Evolutionary conservation across 208 protist genomes (phyloP).

Genomic region (Angomonas ambiguus): DNA sequence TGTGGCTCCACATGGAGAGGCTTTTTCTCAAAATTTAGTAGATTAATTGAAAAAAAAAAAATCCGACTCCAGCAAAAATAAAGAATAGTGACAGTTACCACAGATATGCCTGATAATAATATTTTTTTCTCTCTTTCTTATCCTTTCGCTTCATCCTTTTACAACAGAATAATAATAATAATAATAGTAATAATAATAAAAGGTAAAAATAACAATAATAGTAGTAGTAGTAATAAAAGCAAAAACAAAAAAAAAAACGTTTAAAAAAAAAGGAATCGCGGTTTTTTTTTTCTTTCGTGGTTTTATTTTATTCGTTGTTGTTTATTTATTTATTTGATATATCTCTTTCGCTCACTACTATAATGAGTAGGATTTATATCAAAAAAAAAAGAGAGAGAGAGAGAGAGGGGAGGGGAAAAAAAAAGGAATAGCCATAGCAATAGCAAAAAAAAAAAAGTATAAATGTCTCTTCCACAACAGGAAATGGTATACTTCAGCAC

Average conservation of each 20-base stretch:
- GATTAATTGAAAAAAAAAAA: neutral
- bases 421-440: neutral
- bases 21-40: too few relatives aligned
- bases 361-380: neutral
- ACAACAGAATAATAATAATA: neutral
- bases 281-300: neutral
- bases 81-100: neutral
- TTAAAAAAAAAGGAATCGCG: too few relatives aligned
- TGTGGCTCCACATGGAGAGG: too few relatives aligned
- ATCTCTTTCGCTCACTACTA: neutral
- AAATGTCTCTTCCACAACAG: too few relatives aligned
- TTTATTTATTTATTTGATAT: neutral
- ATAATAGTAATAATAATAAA: neutral
- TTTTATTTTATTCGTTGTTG: neutral
- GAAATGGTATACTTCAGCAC: too few relatives aligned
- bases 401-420: slow-evolving; percentile 7
- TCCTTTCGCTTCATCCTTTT: neutral
- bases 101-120: neutral
- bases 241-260: too few relatives aligned
- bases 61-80: neutral
- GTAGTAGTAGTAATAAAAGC: too few relatives aligned
- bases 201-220: too few relatives aligned
- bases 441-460: too few relatives aligned
- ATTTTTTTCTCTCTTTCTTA: neutral
- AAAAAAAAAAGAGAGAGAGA: slow-evolving; percentile 7